Base-by-base conservation (phyloP, 805 yeast species). In the Saccharomycopsis selenospora region DNA sequence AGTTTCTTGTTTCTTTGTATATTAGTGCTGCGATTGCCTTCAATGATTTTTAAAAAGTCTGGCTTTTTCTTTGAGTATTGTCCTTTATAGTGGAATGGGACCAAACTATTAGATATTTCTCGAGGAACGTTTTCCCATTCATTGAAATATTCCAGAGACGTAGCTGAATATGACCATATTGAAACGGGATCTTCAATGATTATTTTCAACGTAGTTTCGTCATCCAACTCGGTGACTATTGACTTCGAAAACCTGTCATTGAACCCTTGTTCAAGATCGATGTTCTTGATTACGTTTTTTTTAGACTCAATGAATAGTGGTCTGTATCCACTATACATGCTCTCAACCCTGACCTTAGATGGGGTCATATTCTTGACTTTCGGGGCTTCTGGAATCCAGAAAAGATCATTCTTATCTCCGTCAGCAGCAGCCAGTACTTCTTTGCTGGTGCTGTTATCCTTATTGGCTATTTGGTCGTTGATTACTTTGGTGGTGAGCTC, bases 371-470 rank as follows among this genome's bases (percentile, higher is more conserved):
- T 20, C 26, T 43, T 49, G 30, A 49, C 36, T 36, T 46, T 49
- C 7, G 55, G 55, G 18, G 55, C 55, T 25, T 52, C 46, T 14
- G 55, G 55, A 11, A 52, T 20, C 50, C 52, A 48, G 2, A 48
- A 47, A 27, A 29, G 47, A 22, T 50, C 51, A n/a, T n/a, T n/a
- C n/a, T n/a, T n/a, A n/a, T n/a, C n/a, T n/a, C n/a, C n/a, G n/a
- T n/a, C n/a, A n/a, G n/a, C n/a, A n/a, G n/a, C n/a, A n/a, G n/a
- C n/a, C n/a, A n/a, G n/a, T n/a, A n/a, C n/a, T n/a, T n/a, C n/a
- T n/a, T n/a, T n/a, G n/a, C n/a, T n/a, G n/a, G n/a, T n/a, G n/a
- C n/a, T n/a, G n/a, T n/a, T n/a, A n/a, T n/a, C n/a, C n/a, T n/a
- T n/a, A n/a, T n/a, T n/a, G n/a, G n/a, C n/a, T n/a, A n/a, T n/a